Evolutionary conservation across 495 filamentous ascomycete genomes (phyloP), one percentile per base, ranked within the genome.

Genomic region (Barbatosphaeria neglecta): DNA sequence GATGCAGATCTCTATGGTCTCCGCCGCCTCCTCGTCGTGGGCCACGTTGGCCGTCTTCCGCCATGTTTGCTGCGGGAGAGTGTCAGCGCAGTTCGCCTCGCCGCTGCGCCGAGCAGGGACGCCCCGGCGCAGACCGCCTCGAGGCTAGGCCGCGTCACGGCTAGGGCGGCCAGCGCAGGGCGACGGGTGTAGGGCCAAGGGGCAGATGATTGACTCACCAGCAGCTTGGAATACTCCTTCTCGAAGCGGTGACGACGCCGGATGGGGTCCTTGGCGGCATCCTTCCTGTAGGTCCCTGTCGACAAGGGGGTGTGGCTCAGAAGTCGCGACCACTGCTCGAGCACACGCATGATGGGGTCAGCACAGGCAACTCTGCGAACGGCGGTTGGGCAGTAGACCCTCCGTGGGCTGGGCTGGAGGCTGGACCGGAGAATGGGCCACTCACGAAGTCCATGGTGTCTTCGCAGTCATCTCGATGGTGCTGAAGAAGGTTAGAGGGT

Each of bases 211-310:
- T n/a, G n/a, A n/a, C 67, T 55, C 67, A 94, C 89, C 70, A 94
- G 73, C 18, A 95, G 73, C 59, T 87, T 78, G 58, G 84, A 81
- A 66, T 90, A 94, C 53, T 84, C 77, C 58, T 85, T 81, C 68
- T 90, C 92, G 68, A 96, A 98, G 47, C 84, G 83, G 54, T 83
- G 80, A 59, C 94, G 78, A 53, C 93, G 86, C 61, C 90, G 81
- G 49, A 87, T 82, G 28, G 90, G 87, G 57, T 87, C 83, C 55
- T 81, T 81, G 28, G 81, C 71, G 39, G 78, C 69, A 51, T 78
- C 72, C 62, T 77, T 76, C 64, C 77, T 55, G 64, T 76, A 63
- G 64, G 60, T 54, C 48, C 60, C 64, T 76, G 75, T 64, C 43
- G 79, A 74, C 38, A 78, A 66, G 56, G 79, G 78, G 51, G 80